Conservation (phyloP, 805 yeast species). For the Lipomyces mesembrius region DNA sequence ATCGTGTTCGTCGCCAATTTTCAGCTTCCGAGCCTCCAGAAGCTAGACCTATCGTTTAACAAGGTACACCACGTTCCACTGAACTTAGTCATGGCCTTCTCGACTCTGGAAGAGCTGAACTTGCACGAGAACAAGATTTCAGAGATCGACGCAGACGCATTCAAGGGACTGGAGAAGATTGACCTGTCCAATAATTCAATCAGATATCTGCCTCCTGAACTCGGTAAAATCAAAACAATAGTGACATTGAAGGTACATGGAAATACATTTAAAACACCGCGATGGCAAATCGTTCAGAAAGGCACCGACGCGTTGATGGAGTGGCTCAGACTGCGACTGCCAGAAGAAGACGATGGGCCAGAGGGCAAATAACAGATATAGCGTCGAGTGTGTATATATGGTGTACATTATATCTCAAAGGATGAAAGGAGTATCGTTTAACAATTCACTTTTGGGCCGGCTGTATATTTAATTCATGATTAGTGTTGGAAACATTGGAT, state of each 20-base stretch:
- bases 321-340: conserved; percentile 31
- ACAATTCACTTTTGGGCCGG: not conserved
- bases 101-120: conserved; percentile 30
- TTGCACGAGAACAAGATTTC: conserved; percentile 33
- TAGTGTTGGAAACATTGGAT: not conserved
- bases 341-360: conserved; percentile 19
- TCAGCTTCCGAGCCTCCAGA: conserved; percentile 19
- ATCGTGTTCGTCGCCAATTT: conserved; percentile 23
- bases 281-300: conserved; percentile 34
- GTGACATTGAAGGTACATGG: conserved; percentile 34
- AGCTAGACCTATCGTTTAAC: conserved; percentile 32
- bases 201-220: conserved; percentile 31
- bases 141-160: conserved; percentile 27
- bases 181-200: conserved; percentile 36
- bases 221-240: conserved; percentile 27
- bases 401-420: not conserved
- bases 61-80: conserved; percentile 27
- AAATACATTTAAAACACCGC: conserved; percentile 32
- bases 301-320: conserved; percentile 37
- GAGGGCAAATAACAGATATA: not conserved
- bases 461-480: not conserved
- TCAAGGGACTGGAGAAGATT: conserved; percentile 27
- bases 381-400: not conserved
- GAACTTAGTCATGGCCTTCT: conserved; percentile 24
- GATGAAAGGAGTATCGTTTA: not conserved